Evolutionary conservation across 768 basidiomycete species (phyloP).

Genomic region (Collybiopsis confluens): DNA sequence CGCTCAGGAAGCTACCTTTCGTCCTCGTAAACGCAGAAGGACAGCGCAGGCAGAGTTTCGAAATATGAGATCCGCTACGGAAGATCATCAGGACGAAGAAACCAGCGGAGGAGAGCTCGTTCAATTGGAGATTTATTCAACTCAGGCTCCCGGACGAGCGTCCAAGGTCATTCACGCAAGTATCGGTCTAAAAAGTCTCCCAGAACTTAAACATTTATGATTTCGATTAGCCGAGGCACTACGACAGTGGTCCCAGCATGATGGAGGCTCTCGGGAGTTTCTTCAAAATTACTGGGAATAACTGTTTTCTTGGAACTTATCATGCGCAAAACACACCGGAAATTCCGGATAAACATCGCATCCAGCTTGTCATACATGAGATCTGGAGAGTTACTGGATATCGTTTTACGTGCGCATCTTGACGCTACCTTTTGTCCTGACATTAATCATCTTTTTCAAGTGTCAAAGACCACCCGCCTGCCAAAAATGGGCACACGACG

Average conservation of each 20-base stretch:
- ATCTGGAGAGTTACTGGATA: conserved; percentile 48
- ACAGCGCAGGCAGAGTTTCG: too few species aligned
- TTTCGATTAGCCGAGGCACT: conserved; percentile 20
- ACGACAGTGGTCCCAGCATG: conserved; percentile 25
- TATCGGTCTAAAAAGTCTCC: too few species aligned
- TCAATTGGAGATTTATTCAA: too few species aligned
- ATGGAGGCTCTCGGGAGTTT: conserved; percentile 27
- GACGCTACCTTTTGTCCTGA: conserved; percentile 2
- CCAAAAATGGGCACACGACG: conserved; percentile 45
- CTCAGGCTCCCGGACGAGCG: too few species aligned
- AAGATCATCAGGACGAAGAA: too few species aligned
- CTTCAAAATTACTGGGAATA: conserved; percentile 28
- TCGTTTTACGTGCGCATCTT: conserved; percentile 39
- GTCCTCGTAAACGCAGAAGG: too few species aligned
- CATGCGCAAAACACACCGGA: conserved; percentile 18
- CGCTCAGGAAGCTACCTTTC: too few species aligned
- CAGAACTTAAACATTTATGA: too few species aligned
- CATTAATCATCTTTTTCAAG: conserved; percentile 18
- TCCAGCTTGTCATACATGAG: conserved; percentile 37
- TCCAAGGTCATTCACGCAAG: too few species aligned
- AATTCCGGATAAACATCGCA: conserved; percentile 32
- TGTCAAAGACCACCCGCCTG: conserved; percentile 45
- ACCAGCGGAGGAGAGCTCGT: too few species aligned
- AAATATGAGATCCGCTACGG: too few species aligned
- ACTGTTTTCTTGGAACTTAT: conserved; percentile 41